Base-by-base conservation (phyloP, 1,284 basidiomycete species). In the Garcileccinum viscosum region DNA sequence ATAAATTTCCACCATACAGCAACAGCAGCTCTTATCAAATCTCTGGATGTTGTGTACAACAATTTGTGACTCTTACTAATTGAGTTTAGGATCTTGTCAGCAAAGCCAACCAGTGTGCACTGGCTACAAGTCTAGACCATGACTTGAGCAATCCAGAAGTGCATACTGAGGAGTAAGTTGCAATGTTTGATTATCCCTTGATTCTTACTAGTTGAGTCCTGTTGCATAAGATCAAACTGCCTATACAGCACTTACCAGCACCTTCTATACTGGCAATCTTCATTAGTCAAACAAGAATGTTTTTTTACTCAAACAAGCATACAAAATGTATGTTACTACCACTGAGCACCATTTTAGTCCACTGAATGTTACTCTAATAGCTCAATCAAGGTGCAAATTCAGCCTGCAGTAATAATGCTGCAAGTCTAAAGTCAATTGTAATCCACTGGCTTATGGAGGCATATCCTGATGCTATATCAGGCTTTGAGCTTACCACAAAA, bases 331-430 rank as follows among this genome's bases (percentile, higher is more conserved):
- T n/a, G n/a, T n/a, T n/a, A n/a, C n/a, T n/a, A n/a, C n/a, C n/a
- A n/a, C n/a, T n/a, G n/a, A n/a, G n/a, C n/a, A n/a, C n/a, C n/a
- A n/a, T n/a, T n/a, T n/a, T n/a, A n/a, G n/a, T n/a, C n/a, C n/a
- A n/a, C n/a, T n/a, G n/a, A n/a, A n/a, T n/a, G n/a, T n/a, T n/a
- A n/a, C n/a, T n/a, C n/a, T n/a, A n/a, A 14, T 22, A 65, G 64
- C 53, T 65, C 38, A 65, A 65, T 35, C 4, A 12, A 60, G 64
- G 56, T 59, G 53, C 40, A 19, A 40, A 65, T 22, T 42, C 40
- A 24, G 56, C 64, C 56, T 24, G 9, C 6, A 33, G 64, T 27
- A 33, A 65, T 4, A 56, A 65, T 6, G 7, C 64, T 2, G 22
- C 53, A 8, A 65, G 38, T 12, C 22, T 65, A 12, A 65, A 65